Evolutionary conservation across 192 early-diverging fungal species (phyloP), one percentile per base, ranked within the genome.

Genomic region (Dissophora ornata): DNA sequence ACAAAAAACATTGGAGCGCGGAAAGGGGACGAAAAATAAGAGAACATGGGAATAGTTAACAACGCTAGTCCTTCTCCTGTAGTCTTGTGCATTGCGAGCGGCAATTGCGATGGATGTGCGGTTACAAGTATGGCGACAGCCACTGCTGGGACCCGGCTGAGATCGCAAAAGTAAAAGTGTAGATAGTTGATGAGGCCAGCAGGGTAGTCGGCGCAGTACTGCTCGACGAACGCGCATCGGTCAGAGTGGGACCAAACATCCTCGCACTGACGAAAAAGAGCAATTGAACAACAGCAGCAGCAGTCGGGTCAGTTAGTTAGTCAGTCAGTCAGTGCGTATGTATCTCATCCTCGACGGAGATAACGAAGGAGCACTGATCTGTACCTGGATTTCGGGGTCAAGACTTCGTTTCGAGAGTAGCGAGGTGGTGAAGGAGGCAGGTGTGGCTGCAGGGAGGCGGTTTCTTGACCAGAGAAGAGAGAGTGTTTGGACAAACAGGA

Each of bases 161-260:
- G 57, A 21, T 79, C 67, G 51, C 88, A 89, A 63, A 82, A 89
- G 64, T 88, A 89, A 40, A 84, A 66, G 44, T 84, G 80, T 32
- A 89, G 60, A 66, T 89, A 89, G 47, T 86, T 81, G 42, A 89
- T 71, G 38, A 91, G 41, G 6, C 93, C 91, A 32, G 87, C 75
- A 32, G 85, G 82, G 46, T 85, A 86, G 29, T 85, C 86, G 18
- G 65, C 65, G 64, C 93, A 95, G 80, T 91, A 67, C 47, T 85
- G 79, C 46, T 79, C 61, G 18, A 92, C 89, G 50, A 77, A 89
- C 2, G 69, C 69, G 58, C 93, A 94, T 55, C 81, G 79, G 25
- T 83, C 83, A 16, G 80, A 57, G n/a, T 85, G 80, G 3, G 71
- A 60, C 62, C 81, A 85, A 18, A 90, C 82, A 36, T 83, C 59